Base-by-base conservation (phyloP, 2,329 filamentous ascomycete genomes). In the Paraphoma chrysanthemicola region DNA sequence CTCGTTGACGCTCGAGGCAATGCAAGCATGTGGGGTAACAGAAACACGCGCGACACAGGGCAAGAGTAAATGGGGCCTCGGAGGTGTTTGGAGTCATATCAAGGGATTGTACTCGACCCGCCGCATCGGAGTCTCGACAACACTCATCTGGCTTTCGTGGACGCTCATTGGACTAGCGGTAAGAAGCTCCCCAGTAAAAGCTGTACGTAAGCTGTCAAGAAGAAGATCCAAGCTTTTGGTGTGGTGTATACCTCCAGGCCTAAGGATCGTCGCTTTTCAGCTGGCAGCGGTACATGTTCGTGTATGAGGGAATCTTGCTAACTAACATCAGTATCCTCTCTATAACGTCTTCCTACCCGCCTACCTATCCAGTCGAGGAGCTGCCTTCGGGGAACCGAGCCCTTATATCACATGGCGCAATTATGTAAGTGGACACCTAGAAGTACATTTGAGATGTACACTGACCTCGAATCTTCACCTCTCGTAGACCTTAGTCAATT, bases 281-380 rank as follows among this genome's bases (percentile, higher is more conserved):
- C 23, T 23, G 3, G 23, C 23, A 23, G 23, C 23, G 2, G 23
- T 23, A 5, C 23, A 23, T 23, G 5, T 23, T 23, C 23, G 23
- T 23, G 23, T 23, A 23, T 23, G 23, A 2, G 23, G 23, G 23
- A 23, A 23, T 23, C 23, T 23, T 23, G 23, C 23, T 23, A 23
- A 23, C 5, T 23, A 23, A 23, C 23, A 23, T 23, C 23, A 23
- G 0, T 92, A 92, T 64, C 90, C 90, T 0, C 79, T 93, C 0
- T 93, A 90, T 74, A 90, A 90, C 62, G 89, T 91, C 51, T 93
- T 92, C 72, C 77, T 92, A 1, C 86, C 86, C 0, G 79, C 78
- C 1, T 92, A 92, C 67, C 81, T 92, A 12, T 73, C 74, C 7
- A 82, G 81, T 38, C 85, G 86, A 14, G 89, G 89, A 39, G 85